phyloP scores from a whole-genome alignment of 1,139 yeast genomes.

The Meyerozyma sp. region DNA sequence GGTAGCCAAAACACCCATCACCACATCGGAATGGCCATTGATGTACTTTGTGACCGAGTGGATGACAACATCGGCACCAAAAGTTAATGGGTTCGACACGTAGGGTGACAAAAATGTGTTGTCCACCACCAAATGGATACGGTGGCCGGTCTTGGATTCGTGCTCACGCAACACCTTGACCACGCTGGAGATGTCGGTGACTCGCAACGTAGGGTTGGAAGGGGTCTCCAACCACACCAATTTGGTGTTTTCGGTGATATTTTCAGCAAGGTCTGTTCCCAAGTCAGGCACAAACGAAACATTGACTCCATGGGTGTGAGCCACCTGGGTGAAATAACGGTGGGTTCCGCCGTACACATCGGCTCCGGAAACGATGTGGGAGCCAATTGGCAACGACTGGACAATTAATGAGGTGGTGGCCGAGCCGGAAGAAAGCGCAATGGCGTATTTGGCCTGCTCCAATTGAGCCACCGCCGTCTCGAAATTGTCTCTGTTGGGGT shows the following conservation, averaged over 20 bases:
- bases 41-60: conserved; percentile 90
- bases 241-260: conserved; percentile 58
- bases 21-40: conserved; percentile 91
- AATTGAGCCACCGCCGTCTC: conserved; percentile 78
- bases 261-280: conserved; percentile 50
- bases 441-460: conserved; percentile 71
- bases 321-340: conserved; percentile 85
- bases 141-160: conserved; percentile 41
- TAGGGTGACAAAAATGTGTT: conserved; percentile 95
- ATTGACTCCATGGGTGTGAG: conserved; percentile 70
- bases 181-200: conserved; percentile 66
- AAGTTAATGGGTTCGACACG: conserved; percentile 74
- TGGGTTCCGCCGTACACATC: conserved; percentile 95
- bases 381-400: conserved; percentile 67
- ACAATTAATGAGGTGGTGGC: conserved; percentile 79
- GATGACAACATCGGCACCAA: conserved; percentile 83
- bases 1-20: conserved; percentile 78
- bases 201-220: conserved; percentile 77
- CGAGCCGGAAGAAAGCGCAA: conserved; percentile 82
- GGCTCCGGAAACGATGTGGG: conserved; percentile 76
- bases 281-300: conserved; percentile 66
- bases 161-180: conserved; percentile 45
- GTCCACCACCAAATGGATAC: conserved; percentile 71
- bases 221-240: conserved; percentile 90
- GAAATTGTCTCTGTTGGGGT: conserved; percentile 83